Percentiles rank a stretch among this genome's conserved stretches.
These are phyloP conservation scores for Exophiala phaeomuriformis DNA, from an alignment of 2,329 filamentous ascomycete genomes.

Conservation along the genomic window DNA sequence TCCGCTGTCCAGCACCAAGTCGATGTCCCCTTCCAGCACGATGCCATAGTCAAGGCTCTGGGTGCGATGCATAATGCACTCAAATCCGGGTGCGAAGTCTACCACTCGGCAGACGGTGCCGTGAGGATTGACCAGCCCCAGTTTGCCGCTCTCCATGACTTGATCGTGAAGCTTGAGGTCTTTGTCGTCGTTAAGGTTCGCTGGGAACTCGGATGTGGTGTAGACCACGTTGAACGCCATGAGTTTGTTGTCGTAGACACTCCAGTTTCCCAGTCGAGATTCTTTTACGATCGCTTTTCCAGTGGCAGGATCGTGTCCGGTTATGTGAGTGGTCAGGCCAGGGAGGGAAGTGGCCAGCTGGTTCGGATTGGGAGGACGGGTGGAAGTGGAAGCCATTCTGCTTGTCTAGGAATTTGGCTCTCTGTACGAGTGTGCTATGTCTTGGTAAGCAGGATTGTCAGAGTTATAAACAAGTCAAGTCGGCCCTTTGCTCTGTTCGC, in stretches of 20 bases:
- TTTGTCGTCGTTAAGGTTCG: slow-evolving; percentile 32
- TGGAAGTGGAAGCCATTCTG: slow-evolving; percentile 24
- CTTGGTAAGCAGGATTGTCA: not conserved
- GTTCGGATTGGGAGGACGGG: slow-evolving; percentile 15
- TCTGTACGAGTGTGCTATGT: not conserved
- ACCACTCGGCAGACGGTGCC: slow-evolving; percentile 24
- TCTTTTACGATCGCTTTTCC: slow-evolving; percentile 36
- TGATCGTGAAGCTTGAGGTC: slow-evolving; percentile 33
- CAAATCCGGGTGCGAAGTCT: slow-evolving; percentile 42
- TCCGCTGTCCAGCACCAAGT: slow-evolving; percentile 48
- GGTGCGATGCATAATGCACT: slow-evolving; percentile 47
- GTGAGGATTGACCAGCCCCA: slow-evolving; percentile 34
- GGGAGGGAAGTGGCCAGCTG: slow-evolving; percentile 17
- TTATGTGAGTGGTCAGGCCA: slow-evolving; percentile 29
- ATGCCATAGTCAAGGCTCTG: slow-evolving; percentile 50
- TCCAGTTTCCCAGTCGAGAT: slow-evolving; percentile 30
- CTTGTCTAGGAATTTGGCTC: not conserved
- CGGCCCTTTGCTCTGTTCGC: too few species aligned
- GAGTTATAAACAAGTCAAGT: not conserved
- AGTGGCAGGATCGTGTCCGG: slow-evolving; percentile 31
- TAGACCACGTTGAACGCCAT: slow-evolving; percentile 39
- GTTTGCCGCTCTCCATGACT: slow-evolving; percentile 24
- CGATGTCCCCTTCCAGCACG: slow-evolving; percentile 48
- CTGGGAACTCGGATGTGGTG: slow-evolving; percentile 35
- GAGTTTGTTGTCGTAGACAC: slow-evolving; percentile 26